Evolutionary conservation across 1,284 basidiomycete genomes (phyloP).

Genomic region (Pseudozyma pruni): DNA sequence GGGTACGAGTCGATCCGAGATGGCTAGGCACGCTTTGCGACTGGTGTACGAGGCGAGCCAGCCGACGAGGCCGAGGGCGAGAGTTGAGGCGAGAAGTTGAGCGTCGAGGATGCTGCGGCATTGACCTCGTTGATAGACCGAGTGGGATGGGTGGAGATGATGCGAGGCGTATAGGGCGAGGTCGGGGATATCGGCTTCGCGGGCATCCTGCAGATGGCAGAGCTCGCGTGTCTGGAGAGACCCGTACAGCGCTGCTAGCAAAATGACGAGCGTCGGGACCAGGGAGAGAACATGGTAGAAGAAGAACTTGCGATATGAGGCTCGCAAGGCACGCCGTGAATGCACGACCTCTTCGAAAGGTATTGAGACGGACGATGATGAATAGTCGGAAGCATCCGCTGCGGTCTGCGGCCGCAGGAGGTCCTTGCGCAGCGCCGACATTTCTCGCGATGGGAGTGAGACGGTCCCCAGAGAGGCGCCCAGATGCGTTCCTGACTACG

Average conservation of each 20-base stretch:
- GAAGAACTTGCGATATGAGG: constrained; percentile 34
- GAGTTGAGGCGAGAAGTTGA: constrained; percentile 29
- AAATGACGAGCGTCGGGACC: constrained; percentile 20
- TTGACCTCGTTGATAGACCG: constrained; percentile 25
- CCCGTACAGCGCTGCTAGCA: constrained; percentile 19
- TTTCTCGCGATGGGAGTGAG: background rate
- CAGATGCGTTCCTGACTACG: no score
- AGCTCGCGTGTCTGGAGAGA: constrained; percentile 24
- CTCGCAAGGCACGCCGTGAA: constrained; percentile 15
- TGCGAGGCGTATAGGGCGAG: background rate
- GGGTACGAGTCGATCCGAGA: constrained; percentile 43
- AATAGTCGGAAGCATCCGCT: constrained; percentile 15
- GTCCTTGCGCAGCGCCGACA: constrained; percentile 5
- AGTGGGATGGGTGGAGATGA: constrained; percentile 6
- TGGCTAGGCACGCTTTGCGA: constrained; percentile 35
- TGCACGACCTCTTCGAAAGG: constrained; percentile 12
- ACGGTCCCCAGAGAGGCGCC: constrained; percentile 4
- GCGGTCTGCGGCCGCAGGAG: background rate
- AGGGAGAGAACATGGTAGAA: constrained; percentile 24
- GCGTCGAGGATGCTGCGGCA: constrained; percentile 36
- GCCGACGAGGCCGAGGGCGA: constrained; percentile 33
- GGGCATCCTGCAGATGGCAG: constrained; percentile 30
- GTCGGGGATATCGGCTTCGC: background rate
- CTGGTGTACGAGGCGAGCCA: constrained; percentile 45
- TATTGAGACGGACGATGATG: constrained; percentile 23